Base-by-base conservation (phyloP, 441 rosid genomes). In the Populus hybrid region DNA sequence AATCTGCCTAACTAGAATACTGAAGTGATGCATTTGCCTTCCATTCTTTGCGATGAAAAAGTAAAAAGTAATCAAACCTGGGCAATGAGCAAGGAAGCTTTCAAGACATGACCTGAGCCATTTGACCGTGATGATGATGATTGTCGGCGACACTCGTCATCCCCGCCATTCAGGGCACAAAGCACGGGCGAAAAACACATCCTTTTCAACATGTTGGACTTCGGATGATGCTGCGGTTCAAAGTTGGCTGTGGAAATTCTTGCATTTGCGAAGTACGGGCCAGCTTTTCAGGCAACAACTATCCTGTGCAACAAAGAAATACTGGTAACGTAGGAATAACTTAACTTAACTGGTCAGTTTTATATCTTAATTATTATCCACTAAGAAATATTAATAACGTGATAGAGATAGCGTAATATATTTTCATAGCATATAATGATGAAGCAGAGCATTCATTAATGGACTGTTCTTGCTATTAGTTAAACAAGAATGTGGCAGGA, bases 171-270 rank as follows among this genome's bases (percentile, higher is more conserved):
- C 64, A 69, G 12, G 70, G 77, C 72, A 34, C 21, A 75, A 79
- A 30, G 8, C 46, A 21, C 12, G 72, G 40, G 63, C 16, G 18
- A 9, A 10, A 11, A 74, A 65, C 66, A 4, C 11, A 57, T 50
- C 76, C 28, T 68, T 70, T 59, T 67, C 78, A 57, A 64, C 68
- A 30, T 34, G 7, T 30, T 74, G 32, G 46, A 63, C 32, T 30
- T 30, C 32, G 32, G 32, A 30, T 3, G 32, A 30, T 30, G 32
- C 32, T 30, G 32, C 32, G 32, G 32, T 70, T 71, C 65, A 38
- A 46, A 70, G 42, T 69, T 63, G 38, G 69, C 65, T 28, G 81
- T 74, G 79, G 78, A 83, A 73, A 54, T 36, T 77, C 63, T 42
- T 50, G 79, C 81, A 75, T 72, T 59, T 26, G 18, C 10, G 23